These are phyloP conservation scores for Aristolochia contorta DNA, from an alignment of 164 flowering plant species.

Conservation along the genomic window DNA sequence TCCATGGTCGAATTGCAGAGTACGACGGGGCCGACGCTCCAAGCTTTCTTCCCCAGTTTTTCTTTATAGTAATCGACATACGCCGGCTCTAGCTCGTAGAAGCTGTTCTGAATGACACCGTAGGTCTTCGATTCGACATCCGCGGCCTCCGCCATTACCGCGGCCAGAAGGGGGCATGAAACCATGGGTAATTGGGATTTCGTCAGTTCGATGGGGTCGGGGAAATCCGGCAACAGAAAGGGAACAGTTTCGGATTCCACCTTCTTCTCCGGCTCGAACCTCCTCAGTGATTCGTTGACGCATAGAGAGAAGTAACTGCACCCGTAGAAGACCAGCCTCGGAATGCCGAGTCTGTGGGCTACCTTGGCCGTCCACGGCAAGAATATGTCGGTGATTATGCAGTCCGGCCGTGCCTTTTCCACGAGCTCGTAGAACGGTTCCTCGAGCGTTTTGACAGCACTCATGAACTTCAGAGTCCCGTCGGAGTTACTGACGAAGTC, in stretches of 20 bases:
- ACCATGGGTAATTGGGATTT: slow-evolving; percentile 10
- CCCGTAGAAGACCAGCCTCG: slow-evolving; percentile 23
- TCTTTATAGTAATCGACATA: slow-evolving; percentile 16
- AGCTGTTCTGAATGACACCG: slow-evolving; percentile 25
- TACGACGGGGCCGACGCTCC: slow-evolving; percentile 28
- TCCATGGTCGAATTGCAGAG: slow-evolving; percentile 7
- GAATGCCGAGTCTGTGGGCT: slow-evolving; percentile 18
- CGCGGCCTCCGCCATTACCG: not conserved
- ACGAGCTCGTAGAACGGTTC: slow-evolving; percentile 21
- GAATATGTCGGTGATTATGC: slow-evolving; percentile 28
- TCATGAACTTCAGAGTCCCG: slow-evolving; percentile 6
- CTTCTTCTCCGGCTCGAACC: slow-evolving; percentile 8
- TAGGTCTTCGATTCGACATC: slow-evolving; percentile 9
- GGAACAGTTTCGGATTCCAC: slow-evolving; percentile 7
- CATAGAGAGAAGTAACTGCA: slow-evolving; percentile 14
- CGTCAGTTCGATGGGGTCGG: slow-evolving; percentile 17
- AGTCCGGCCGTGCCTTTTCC: slow-evolving; percentile 14
- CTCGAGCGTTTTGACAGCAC: slow-evolving; percentile 16
- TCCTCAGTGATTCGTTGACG: not conserved
- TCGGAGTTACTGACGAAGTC: slow-evolving; percentile 6
- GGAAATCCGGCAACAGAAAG: slow-evolving; percentile 19
- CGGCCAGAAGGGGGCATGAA: not conserved
- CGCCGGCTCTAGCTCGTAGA: slow-evolving; percentile 24
- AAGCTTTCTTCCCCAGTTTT: slow-evolving; percentile 9
- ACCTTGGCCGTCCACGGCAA: slow-evolving; percentile 22